Evolutionary conservation across 2,329 filamentous ascomycete species (phyloP).

Genomic region (Diaporthe longicolla): DNA sequence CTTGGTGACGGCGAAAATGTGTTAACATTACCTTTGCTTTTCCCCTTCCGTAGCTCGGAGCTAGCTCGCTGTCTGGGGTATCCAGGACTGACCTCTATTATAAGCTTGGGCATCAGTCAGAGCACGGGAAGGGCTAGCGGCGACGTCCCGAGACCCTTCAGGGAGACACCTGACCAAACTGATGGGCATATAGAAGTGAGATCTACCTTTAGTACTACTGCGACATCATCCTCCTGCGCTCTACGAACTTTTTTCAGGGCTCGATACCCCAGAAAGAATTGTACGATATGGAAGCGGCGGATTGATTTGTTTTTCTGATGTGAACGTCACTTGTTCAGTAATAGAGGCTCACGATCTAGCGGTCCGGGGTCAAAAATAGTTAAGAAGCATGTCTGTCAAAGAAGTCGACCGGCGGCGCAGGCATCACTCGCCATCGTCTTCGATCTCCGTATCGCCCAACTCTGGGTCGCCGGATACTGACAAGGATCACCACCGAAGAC

Average conservation of each 20-base stretch:
- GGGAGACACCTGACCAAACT: neutral
- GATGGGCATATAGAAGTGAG: conserved; percentile 21
- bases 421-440: neutral
- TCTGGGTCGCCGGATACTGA: conserved; percentile 8
- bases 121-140: neutral
- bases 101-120: conserved; percentile 24
- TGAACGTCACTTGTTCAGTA: neutral
- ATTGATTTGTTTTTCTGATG: neutral
- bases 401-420: conserved; percentile 12
- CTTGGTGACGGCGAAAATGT: conserved; percentile 10
- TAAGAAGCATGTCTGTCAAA: conserved; percentile 3
- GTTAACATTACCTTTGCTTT: neutral
- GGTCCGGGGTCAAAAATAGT: neutral
- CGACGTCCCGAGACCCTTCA: neutral
- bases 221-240: neutral
- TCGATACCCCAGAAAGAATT: neutral
- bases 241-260: neutral
- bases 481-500: neutral
- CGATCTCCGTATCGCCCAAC: neutral
- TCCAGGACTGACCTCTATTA: conserved; percentile 14
- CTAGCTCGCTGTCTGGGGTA: conserved; percentile 9
- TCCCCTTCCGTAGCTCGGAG: conserved; percentile 3
- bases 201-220: neutral
- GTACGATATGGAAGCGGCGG: conserved; percentile 20
- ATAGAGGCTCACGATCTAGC: neutral